Base-by-base conservation (phyloP, 345 rosid genomes). In the Citrus sp. region DNA sequence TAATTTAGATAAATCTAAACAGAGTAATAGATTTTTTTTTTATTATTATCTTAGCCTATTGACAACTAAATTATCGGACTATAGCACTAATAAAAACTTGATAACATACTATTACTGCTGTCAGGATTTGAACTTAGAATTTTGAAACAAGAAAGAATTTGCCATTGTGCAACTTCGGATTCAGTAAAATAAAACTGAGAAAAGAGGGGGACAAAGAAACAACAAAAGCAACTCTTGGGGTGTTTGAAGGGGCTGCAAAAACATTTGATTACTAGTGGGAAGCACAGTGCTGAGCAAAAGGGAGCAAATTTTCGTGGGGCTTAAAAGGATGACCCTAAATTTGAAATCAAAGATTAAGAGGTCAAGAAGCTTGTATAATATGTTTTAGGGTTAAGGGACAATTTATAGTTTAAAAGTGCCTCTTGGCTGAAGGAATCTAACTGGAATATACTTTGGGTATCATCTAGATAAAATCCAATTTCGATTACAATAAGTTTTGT, bases 361-460 rank as follows among this genome's bases (percentile, higher is more conserved):
- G 74, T 54, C 63, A 54, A 71, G 25, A 28, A 71, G 25, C 8
- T 51, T 28, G 5, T 7, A 19, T 7, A 19, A 66, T 21, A 72
- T 56, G 58, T 42, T 25, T 28, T 42, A 28, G 51, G 22, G 72
- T 34, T 3, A 22, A 75, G 70, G 78, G 71, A 46, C 46, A 22
- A 61, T 64, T 64, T 76, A 76, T 74, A 56, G 78, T 42, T 28
- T 62, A 64, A 75, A 75, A 75, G 60, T 32, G 42, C 22, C 56
- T 38, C 56, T 60, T 37, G 30, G 38, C 56, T 60, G 6, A 55
- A 34, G 35, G 72, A 76, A 76, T 76, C 79, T 22, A 56, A 66
- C 5, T 14, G 35, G 72, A 76, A 65, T 76, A 25, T 66, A 32
- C 79, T 76, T 34, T 10, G 6, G 59, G 61, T 46, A 63, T 46